A percentile compares a stretch with the other conserved stretches of the same genome.
phyloP scores from a whole-genome alignment of 225 moss, liverwort and hornwort species.

The Rhytidiadelphus loreus region DNA sequence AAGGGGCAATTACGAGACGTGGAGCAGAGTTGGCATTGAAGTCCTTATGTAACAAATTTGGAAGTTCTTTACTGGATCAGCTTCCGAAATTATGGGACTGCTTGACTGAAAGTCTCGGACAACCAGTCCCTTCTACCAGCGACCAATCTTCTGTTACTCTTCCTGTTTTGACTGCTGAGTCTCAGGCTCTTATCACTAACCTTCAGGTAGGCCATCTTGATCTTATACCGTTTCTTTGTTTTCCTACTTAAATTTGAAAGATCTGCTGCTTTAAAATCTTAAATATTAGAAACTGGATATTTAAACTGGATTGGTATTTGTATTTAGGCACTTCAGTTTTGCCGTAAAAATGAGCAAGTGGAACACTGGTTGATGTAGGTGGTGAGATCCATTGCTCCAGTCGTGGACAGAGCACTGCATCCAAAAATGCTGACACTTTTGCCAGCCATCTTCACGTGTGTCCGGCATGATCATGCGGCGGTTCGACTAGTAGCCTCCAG shows the following conservation, averaged over 20 bases:
- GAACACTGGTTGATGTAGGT: conserved; percentile 27
- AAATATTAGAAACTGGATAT: neutral
- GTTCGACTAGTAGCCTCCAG: conserved; percentile 65
- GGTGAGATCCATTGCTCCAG: conserved; percentile 75
- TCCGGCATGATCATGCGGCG: conserved; percentile 62
- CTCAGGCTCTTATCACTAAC: conserved; percentile 69
- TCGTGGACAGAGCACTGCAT: conserved; percentile 44
- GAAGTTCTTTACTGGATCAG: conserved; percentile 56
- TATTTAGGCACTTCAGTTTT: neutral
- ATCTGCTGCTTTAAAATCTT: neutral
- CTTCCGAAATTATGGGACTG: conserved; percentile 92
- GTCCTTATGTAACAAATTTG: conserved; percentile 73
- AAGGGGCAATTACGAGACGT: conserved; percentile 77
- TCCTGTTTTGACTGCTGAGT: conserved; percentile 57
- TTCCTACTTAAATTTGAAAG: neutral
- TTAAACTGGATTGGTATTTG: neutral
- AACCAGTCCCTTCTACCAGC: conserved; percentile 15
- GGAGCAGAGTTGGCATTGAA: conserved; percentile 73
- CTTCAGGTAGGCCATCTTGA: conserved; percentile 49
- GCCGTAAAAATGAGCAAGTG: neutral
- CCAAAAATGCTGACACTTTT: conserved; percentile 45
- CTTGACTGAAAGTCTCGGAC: conserved; percentile 77
- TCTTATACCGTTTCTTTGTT: neutral
- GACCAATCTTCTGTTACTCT: conserved; percentile 18
- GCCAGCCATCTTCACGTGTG: conserved; percentile 75